Conservation (phyloP, 2,329 filamentous ascomycete species). For the Clarireedia sp. region DNA sequence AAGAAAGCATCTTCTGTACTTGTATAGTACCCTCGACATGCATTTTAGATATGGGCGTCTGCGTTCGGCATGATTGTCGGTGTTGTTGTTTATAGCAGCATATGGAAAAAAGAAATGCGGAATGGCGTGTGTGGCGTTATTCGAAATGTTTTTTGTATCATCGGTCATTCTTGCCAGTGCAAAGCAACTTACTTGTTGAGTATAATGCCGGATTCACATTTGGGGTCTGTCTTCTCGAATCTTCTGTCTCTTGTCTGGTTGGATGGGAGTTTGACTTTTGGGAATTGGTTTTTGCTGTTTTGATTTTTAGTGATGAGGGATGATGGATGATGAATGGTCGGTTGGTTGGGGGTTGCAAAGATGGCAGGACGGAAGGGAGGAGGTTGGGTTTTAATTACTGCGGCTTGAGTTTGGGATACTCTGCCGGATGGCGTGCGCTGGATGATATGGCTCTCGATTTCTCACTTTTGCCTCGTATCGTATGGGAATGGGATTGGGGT, state of each 20-base stretch:
- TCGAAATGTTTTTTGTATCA: conserved; percentile 1
- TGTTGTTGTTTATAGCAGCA: not conserved
- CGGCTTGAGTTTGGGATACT: not conserved
- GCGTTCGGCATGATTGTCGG: conserved; percentile 4
- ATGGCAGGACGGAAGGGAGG: not conserved
- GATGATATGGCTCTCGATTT: not conserved
- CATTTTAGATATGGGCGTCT: conserved; percentile 6
- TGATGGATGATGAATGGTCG: not conserved
- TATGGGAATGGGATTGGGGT: not conserved
- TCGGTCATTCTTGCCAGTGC: conserved; percentile 6
- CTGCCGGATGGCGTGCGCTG: not conserved
- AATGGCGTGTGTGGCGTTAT: conserved; percentile 4
- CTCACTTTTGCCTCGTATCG: not conserved
- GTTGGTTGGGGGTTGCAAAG: not conserved
- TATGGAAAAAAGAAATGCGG: conserved; percentile 6
- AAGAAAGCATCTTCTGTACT: conserved; percentile 20
- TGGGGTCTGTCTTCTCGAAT: not conserved
- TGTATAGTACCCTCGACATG: conserved; percentile 21
- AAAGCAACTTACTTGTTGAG: conserved; percentile 3
- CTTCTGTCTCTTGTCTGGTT: conserved; percentile 4
- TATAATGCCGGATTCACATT: conserved; percentile 1
- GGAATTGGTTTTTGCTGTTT: not conserved
- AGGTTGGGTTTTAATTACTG: not conserved
- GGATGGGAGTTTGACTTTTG: not conserved
- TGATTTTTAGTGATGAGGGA: not conserved